Percentiles rank a stretch among this genome's conserved stretches.
These are phyloP conservation scores for Xerocomellus intermedius DNA, from an alignment of 768 basidiomycete genomes.

Conservation along the genomic window DNA sequence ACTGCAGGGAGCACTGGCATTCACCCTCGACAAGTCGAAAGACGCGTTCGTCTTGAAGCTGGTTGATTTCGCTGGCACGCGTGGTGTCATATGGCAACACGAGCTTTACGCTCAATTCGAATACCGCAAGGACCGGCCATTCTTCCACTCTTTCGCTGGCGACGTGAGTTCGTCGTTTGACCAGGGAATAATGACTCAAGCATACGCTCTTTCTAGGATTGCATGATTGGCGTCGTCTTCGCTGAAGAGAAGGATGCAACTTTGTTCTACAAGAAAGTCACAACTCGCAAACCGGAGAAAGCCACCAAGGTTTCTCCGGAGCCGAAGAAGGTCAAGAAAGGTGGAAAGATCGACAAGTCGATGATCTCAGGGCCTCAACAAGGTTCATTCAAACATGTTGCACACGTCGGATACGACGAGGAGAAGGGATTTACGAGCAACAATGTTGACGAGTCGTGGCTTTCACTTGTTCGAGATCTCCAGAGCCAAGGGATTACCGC, in stretches of 20 bases:
- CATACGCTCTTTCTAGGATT: slow-evolving; percentile 50
- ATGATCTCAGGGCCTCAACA: slow-evolving; percentile 81
- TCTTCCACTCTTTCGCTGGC: slow-evolving; percentile 89
- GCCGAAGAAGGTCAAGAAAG: slow-evolving; percentile 58
- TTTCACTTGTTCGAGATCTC: slow-evolving; percentile 64
- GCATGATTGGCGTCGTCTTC: slow-evolving; percentile 91
- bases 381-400: slow-evolving; percentile 84
- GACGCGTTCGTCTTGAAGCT: slow-evolving; percentile 66
- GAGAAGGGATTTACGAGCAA: slow-evolving; percentile 83
- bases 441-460: slow-evolving; percentile 91
- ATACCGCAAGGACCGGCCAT: slow-evolving; percentile 79
- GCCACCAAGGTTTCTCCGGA: slow-evolving; percentile 48
- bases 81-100: slow-evolving; percentile 92
- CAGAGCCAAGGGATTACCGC: slow-evolving; percentile 62
- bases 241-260: slow-evolving; percentile 83
- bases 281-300: slow-evolving; percentile 58
- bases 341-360: slow-evolving; percentile 87
- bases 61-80: slow-evolving; percentile 80
- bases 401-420: slow-evolving; percentile 92
- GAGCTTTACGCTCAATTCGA: slow-evolving; percentile 83
- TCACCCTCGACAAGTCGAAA: slow-evolving; percentile 59
- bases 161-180: slow-evolving; percentile 66
- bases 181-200: not conserved
- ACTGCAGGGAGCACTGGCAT: slow-evolving; percentile 79
- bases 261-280: slow-evolving; percentile 83